These are phyloP conservation scores for Tuber aestivum DNA, from an alignment of 495 filamentous ascomycete genomes.

Conservation along the genomic window DNA sequence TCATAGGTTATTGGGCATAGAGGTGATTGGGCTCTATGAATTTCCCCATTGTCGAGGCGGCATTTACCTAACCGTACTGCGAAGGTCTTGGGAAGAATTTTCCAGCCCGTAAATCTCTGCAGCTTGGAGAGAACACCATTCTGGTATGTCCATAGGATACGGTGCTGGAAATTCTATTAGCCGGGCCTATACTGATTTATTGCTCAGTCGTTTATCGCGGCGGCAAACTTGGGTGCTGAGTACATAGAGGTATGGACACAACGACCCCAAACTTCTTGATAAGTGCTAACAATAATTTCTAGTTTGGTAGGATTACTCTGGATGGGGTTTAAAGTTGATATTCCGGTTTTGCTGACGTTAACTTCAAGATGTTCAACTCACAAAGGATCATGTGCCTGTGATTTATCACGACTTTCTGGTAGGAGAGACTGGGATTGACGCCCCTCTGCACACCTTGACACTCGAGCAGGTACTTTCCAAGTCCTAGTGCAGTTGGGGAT, in stretches of 20 bases:
- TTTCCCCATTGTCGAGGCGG: neutral
- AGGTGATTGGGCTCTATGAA: constrained; percentile 44
- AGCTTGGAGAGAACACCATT: constrained; percentile 92
- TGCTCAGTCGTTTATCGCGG: constrained; percentile 79
- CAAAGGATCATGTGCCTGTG: constrained; percentile 96
- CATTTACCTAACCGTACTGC: constrained; percentile 21
- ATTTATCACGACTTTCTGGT: constrained; percentile 99
- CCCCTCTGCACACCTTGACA: constrained; percentile 89
- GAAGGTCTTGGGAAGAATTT: constrained; percentile 82
- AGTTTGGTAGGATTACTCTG: constrained; percentile 42
- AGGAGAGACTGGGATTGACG: constrained; percentile 96
- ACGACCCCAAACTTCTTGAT: neutral
- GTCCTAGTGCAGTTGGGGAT: neutral
- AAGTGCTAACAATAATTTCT: constrained; percentile 22
- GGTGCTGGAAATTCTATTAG: neutral
- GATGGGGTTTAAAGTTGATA: neutral
- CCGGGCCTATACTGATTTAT: constrained; percentile 9
- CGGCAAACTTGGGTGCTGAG: constrained; percentile 71
- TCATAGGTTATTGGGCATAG: constrained; percentile 73
- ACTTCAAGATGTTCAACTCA: constrained; percentile 79
- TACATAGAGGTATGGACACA: constrained; percentile 34
- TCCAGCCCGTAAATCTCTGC: constrained; percentile 70
- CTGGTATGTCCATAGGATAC: constrained; percentile 44
- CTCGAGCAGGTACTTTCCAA: constrained; percentile 60
- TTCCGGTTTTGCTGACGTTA: constrained; percentile 9